These are phyloP conservation scores for Fusarium sp. DNA, from an alignment of 2,329 filamentous ascomycete species.

Conservation along the genomic window DNA sequence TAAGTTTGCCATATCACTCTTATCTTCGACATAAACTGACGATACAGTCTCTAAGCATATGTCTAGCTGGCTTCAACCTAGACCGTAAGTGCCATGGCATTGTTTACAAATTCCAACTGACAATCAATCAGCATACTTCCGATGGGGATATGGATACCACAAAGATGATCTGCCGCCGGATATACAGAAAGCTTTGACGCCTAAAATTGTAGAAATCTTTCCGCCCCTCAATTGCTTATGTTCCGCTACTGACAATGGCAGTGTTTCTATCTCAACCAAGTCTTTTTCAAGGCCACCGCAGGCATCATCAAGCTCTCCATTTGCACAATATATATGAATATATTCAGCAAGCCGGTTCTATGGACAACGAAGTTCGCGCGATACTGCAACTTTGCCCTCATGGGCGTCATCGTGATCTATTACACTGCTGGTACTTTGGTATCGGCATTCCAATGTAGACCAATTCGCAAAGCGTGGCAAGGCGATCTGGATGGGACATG, in stretches of 20 bases:
- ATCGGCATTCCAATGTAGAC: constrained; percentile 3
- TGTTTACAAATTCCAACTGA: background rate
- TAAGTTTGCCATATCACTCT: background rate
- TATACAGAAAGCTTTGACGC: background rate
- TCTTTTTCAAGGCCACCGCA: constrained; percentile 8
- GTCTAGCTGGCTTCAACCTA: constrained; percentile 11
- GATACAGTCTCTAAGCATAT: background rate
- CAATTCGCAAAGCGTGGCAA: constrained; percentile 6
- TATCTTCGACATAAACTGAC: background rate
- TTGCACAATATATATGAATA: constrained; percentile 9
- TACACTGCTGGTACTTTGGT: constrained; percentile 1
- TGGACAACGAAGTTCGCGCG: background rate
- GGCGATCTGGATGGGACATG: background rate
- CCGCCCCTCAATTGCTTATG: rapidly evolving
- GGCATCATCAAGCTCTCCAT: constrained; percentile 8
- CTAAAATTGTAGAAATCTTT: background rate
- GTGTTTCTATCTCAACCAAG: constrained; percentile 21
- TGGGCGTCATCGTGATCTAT: background rate
- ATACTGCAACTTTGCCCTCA: constrained; percentile 3
- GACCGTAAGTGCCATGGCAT: background rate
- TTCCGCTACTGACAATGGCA: background rate
- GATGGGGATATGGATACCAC: constrained; percentile 18
- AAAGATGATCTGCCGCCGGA: constrained; percentile 10
- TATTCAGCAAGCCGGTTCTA: background rate
- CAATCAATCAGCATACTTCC: background rate